Evolutionary conservation across 2,329 filamentous ascomycete species (phyloP).

Genomic region (Ophiobolus disseminans): DNA sequence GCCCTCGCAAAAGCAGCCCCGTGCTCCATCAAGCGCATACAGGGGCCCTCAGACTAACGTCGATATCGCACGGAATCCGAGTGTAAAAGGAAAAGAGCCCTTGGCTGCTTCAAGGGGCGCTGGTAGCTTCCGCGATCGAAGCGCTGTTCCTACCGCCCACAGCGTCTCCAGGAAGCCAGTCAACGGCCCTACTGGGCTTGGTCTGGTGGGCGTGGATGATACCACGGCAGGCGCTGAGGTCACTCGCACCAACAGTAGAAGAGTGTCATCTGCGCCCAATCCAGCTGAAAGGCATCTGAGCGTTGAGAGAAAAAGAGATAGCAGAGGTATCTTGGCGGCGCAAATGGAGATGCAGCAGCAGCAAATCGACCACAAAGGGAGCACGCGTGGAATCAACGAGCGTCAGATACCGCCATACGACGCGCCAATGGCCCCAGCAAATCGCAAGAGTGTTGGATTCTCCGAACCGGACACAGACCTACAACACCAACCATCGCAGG

Average conservation of each 20-base stretch:
- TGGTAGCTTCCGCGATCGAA: conserved; percentile 43
- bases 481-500: conserved; percentile 28
- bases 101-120: conserved; percentile 31
- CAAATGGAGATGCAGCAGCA: conserved; percentile 50
- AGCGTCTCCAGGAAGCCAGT: conserved; percentile 33
- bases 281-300: conserved; percentile 11
- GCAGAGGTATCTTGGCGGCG: conserved; percentile 43
- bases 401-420: conserved; percentile 37
- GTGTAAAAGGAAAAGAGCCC: conserved; percentile 43
- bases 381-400: conserved; percentile 41
- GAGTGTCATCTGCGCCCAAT: conserved; percentile 27
- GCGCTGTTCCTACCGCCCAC: conserved; percentile 24
- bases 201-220: conserved; percentile 41
- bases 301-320: conserved; percentile 36
- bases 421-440: conserved; percentile 39
- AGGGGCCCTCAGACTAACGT: conserved; percentile 25
- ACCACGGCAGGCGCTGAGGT: conserved; percentile 33
- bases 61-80: conserved; percentile 27
- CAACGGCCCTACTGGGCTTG: conserved; percentile 36
- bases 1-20: conserved; percentile 34
- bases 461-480: conserved; percentile 34
- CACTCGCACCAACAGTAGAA: conserved; percentile 46
- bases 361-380: conserved; percentile 45
- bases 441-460: conserved; percentile 53
- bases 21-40: conserved; percentile 12